Evolutionary conservation across 352 stramenopile genomes (phyloP).

Genomic region (Aphanomyces cochlioides): DNA sequence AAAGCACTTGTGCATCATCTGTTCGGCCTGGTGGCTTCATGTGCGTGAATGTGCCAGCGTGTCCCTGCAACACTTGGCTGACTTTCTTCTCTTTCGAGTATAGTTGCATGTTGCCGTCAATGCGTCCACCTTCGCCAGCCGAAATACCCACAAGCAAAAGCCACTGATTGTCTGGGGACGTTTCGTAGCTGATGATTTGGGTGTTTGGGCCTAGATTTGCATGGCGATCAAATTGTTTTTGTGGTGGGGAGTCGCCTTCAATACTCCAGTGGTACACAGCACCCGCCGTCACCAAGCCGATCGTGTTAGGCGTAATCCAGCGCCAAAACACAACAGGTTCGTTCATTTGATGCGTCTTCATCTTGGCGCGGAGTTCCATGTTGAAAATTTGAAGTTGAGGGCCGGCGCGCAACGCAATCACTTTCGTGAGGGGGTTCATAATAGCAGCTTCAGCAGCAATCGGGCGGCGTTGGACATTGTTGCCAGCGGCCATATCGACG

Average conservation of each 20-base stretch:
- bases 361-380: conserved; percentile 98
- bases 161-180: conserved; percentile 97
- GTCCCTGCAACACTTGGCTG: conserved; percentile 96
- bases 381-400: conserved; percentile 99
- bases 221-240: conserved; percentile 98
- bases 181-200: conserved; percentile 99
- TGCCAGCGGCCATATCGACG: conserved; percentile 86
- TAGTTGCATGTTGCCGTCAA: conserved; percentile 98
- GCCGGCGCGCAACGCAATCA: conserved; percentile 81
- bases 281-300: conserved; percentile 95
- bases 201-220: conserved; percentile 89
- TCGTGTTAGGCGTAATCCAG: conserved; percentile 96
- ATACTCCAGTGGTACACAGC: conserved; percentile 98
- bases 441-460: conserved; percentile 99
- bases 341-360: conserved; percentile 94
- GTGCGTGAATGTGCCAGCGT: conserved; percentile 95
- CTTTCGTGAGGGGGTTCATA: conserved; percentile 98
- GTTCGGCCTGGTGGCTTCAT: conserved; percentile 94
- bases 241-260: conserved; percentile 86
- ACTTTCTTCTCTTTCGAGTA: conserved; percentile 99
- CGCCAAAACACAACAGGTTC: conserved; percentile 97
- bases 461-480: conserved; percentile 88
- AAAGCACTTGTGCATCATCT: conserved; percentile 86
- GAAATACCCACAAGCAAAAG: conserved; percentile 97
- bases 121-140: conserved; percentile 90